A percentile compares a stretch with the other conserved stretches of the same genome.
phyloP scores from a whole-genome alignment of 495 filamentous ascomycete genomes.

The Neurospora sp. region DNA sequence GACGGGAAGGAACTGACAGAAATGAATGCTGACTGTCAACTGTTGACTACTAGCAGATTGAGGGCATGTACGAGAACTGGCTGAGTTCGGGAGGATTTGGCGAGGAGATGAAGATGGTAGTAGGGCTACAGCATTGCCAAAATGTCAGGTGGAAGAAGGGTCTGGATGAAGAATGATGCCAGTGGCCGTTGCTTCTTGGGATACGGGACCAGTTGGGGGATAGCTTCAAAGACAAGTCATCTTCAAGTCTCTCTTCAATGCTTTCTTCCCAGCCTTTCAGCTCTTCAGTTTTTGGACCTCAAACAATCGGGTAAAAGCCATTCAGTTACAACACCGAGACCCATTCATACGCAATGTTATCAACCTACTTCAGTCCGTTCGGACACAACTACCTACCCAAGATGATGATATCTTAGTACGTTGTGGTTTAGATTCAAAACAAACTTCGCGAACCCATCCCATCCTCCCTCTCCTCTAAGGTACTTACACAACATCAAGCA shows the following conservation, averaged over 20 bases:
- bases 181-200: neutral
- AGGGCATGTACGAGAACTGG: neutral
- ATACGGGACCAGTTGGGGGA: neutral
- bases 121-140: too few relatives aligned
- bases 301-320: neutral
- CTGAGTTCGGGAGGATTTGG: too few relatives aligned
- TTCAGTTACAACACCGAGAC: neutral
- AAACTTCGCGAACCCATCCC: neutral
- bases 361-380: too few relatives aligned
- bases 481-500: neutral
- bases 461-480: neutral
- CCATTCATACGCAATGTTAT: neutral
- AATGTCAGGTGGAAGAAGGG: too few relatives aligned
- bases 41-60: neutral
- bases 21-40: neutral
- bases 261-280: neutral
- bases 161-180: too few relatives aligned
- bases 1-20: neutral
- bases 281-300: neutral
- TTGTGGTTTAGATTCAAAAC: neutral
- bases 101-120: neutral
- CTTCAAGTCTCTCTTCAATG: neutral
- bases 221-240: neutral
- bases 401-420: neutral
- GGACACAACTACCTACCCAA: neutral